Conservation (phyloP, 805 yeast genomes). For the Candida gorgasii region DNA sequence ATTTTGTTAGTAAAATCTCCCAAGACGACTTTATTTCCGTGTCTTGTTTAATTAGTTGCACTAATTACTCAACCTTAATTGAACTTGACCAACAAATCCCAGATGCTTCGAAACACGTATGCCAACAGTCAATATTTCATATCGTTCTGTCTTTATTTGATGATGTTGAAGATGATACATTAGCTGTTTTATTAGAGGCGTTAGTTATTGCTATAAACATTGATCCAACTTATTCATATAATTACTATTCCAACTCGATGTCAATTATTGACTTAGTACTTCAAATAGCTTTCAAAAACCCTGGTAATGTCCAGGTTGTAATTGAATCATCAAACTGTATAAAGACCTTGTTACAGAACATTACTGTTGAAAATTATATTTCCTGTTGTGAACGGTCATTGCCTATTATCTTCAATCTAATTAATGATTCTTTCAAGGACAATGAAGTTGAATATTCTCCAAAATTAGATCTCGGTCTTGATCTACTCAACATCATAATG, state of each 20-base stretch:
- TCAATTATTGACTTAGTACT: slow-evolving; percentile 60
- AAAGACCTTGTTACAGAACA: slow-evolving; percentile 52
- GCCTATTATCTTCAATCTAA: slow-evolving; percentile 47
- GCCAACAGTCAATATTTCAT: slow-evolving; percentile 36
- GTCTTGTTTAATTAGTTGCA: slow-evolving; percentile 51
- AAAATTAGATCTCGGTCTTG: slow-evolving; percentile 57
- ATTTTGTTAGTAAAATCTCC: slow-evolving; percentile 19
- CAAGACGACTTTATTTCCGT: slow-evolving; percentile 22
- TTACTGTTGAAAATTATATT: slow-evolving; percentile 47
- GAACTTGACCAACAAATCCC: slow-evolving; percentile 16
- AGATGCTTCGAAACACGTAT: slow-evolving; percentile 11
- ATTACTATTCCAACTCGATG: slow-evolving; percentile 10
- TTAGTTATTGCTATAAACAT: slow-evolving; percentile 55
- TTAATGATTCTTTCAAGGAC: slow-evolving; percentile 24
- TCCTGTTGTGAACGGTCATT: slow-evolving; percentile 51
- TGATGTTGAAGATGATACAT: slow-evolving; percentile 78
- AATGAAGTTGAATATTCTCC: slow-evolving; percentile 54
- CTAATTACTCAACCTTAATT: slow-evolving; percentile 44
- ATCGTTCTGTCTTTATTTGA: slow-evolving; percentile 49
- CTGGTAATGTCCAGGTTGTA: slow-evolving; percentile 70
- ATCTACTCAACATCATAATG: slow-evolving; percentile 54
- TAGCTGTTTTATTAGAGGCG: slow-evolving; percentile 70
- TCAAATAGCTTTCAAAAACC: slow-evolving; percentile 66
- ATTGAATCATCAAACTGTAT: slow-evolving; percentile 71
- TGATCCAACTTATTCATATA: slow-evolving; percentile 19